These are phyloP conservation scores for Euphorbia pulcherrima DNA, from an alignment of 345 rosid species.

Conservation along the genomic window DNA sequence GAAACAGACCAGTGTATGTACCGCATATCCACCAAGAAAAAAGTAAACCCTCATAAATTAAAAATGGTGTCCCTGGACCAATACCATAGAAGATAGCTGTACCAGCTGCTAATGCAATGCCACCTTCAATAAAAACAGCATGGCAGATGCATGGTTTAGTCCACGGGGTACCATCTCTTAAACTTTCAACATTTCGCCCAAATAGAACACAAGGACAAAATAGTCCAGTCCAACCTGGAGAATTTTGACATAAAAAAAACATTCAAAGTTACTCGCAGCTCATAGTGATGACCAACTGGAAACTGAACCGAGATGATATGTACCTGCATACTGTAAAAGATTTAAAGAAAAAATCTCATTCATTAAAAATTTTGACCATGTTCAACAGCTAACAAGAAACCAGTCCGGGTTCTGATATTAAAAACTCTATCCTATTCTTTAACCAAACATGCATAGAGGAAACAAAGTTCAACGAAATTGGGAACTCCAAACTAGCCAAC, in stretches of 20 bases:
- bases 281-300: neutral
- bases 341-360: neutral
- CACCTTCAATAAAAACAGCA: constrained; percentile 80
- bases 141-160: constrained; percentile 83
- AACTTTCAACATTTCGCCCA: constrained; percentile 73
- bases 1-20: constrained; percentile 75
- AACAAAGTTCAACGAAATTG: neutral
- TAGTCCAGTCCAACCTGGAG: constrained; percentile 75
- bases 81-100: constrained; percentile 65
- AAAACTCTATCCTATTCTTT: neutral
- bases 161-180: constrained; percentile 76
- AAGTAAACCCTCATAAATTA: constrained; percentile 75
- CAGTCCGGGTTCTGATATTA: neutral
- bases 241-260: neutral
- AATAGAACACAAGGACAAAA: constrained; percentile 91
- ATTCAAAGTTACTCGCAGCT: neutral
- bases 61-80: constrained; percentile 72
- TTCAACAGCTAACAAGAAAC: neutral
- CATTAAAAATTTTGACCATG: neutral
- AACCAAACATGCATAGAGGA: neutral
- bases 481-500: neutral
- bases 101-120: constrained; percentile 64
- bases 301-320: neutral
- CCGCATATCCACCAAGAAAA: constrained; percentile 99
- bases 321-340: neutral